Evolutionary conservation across 257 asterid genomes (phyloP).

Genomic region (Ilex aquifolium): DNA sequence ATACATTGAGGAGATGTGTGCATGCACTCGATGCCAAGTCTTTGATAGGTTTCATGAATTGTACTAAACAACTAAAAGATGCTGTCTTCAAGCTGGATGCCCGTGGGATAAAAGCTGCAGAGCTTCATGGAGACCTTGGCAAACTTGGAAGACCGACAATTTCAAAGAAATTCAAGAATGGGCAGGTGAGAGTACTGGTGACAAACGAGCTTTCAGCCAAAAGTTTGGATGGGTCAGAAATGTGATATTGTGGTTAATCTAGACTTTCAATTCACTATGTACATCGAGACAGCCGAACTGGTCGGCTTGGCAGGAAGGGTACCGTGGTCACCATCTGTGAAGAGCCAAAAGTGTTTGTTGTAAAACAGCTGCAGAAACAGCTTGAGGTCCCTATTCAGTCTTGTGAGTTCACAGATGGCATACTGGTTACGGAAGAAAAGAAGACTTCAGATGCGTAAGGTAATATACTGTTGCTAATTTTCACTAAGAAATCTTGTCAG

Average conservation of each 20-base stretch:
- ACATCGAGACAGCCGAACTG: slow-evolving; percentile 93
- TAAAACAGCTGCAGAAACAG: slow-evolving; percentile 82
- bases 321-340: slow-evolving; percentile 84
- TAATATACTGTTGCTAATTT: not conserved
- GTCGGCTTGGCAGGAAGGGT: slow-evolving; percentile 85
- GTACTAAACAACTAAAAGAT: slow-evolving; percentile 75
- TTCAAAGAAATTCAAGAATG: slow-evolving; percentile 63
- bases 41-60: slow-evolving; percentile 90
- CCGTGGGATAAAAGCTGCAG: slow-evolving; percentile 83
- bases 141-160: slow-evolving; percentile 77
- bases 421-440: slow-evolving; percentile 44
- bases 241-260: slow-evolving; percentile 93
- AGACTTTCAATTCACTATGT: slow-evolving; percentile 75
- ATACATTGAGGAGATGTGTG: slow-evolving; percentile 71
- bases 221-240: slow-evolving; percentile 88
- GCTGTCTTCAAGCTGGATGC: slow-evolving; percentile 87
- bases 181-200: slow-evolving; percentile 72
- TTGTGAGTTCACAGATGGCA: slow-evolving; percentile 82
- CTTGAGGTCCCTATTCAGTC: slow-evolving; percentile 56
- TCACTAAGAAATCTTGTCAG: not conserved
- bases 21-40: slow-evolving; percentile 80
- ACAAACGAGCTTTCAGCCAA: slow-evolving; percentile 96
- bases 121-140: slow-evolving; percentile 82
- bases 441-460: slow-evolving; percentile 19
- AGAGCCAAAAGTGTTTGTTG: slow-evolving; percentile 71